Conservation (phyloP, 306 rosid species). For the Vigna hirtella region DNA sequence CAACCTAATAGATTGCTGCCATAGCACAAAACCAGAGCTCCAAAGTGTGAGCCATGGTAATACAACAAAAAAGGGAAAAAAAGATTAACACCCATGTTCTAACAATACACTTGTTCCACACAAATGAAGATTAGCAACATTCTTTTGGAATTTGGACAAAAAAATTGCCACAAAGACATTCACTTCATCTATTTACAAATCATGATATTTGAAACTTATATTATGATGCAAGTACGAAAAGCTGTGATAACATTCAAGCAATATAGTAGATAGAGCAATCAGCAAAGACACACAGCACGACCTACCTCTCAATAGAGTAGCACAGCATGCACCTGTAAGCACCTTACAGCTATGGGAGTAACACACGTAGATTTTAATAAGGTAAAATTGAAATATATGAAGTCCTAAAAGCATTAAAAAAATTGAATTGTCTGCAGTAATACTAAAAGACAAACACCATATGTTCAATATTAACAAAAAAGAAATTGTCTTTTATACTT, state of each 20-base stretch:
- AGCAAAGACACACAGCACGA: conserved; percentile 84
- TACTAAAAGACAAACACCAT: conserved; percentile 43
- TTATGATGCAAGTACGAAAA: conserved; percentile 7
- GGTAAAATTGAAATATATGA: conserved; percentile 39
- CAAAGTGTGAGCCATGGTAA: conserved; percentile 17
- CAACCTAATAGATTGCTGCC: conserved; percentile 32
- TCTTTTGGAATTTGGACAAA: conserved; percentile 8
- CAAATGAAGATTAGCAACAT: conserved; percentile 14
- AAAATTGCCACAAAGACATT: conserved; percentile 13
- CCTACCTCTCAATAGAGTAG: conserved; percentile 90
- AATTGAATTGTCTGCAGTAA: conserved; percentile 43
- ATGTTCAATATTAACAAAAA: conserved; percentile 43
- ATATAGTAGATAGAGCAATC: conserved; percentile 73
- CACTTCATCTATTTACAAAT: conserved; percentile 30
- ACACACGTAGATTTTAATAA: conserved; percentile 50
- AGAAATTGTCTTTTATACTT: background rate
- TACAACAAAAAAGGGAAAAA: background rate
- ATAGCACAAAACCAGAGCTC: conserved; percentile 41
- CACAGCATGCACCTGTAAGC: conserved; percentile 89
- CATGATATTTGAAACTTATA: conserved; percentile 16
- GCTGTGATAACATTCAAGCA: conserved; percentile 60
- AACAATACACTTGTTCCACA: background rate
- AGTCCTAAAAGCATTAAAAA: conserved; percentile 43
- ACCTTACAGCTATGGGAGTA: conserved; percentile 76
- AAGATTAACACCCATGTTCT: conserved; percentile 8